A percentile compares a stretch with the other conserved stretches of the same genome.
phyloP scores from a whole-genome alignment of 208 protist genomes.

The Trypanosoma caninum region DNA sequence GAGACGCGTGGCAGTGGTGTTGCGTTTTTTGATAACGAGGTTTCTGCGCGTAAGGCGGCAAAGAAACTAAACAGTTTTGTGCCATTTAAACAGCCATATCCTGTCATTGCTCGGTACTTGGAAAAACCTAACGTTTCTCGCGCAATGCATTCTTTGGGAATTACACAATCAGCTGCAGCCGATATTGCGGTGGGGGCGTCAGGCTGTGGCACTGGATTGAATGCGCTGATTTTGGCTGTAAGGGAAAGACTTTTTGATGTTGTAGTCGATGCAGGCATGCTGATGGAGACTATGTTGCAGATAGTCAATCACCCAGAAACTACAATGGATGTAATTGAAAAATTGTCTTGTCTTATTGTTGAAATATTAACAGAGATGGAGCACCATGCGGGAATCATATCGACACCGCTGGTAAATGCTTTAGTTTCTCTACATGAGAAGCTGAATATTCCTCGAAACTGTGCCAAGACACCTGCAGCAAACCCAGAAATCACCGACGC shows the following conservation, averaged over 20 bases:
- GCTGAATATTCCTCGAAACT: conserved; percentile 39
- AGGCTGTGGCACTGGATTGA: not conserved
- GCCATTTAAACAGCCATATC: conserved; percentile 44
- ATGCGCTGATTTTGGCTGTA: conserved; percentile 21
- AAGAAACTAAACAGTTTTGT: conserved; percentile 64
- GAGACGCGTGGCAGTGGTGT: conserved; percentile 57
- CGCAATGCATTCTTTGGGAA: not conserved
- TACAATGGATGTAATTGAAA: conserved; percentile 30
- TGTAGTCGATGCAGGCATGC: conserved; percentile 19
- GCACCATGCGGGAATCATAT: conserved; percentile 45
- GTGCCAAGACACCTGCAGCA: not conserved
- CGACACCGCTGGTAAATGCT: conserved; percentile 52
- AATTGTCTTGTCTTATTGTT: conserved; percentile 40
- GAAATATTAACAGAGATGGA: conserved; percentile 27
- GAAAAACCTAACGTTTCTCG: not conserved
- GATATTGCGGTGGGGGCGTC: not conserved
- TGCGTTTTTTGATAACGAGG: conserved; percentile 51
- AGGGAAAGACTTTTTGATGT: conserved; percentile 19
- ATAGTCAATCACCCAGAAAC: conserved; percentile 36
- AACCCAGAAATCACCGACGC: not conserved
- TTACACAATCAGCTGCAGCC: not conserved
- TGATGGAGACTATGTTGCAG: conserved; percentile 43
- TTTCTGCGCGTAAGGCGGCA: conserved; percentile 60
- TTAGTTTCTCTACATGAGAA: conserved; percentile 53
- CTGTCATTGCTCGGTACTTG: conserved; percentile 53